These are phyloP conservation scores for Cicer chorassanicum DNA, from an alignment of 306 rosid species.

Conservation along the genomic window DNA sequence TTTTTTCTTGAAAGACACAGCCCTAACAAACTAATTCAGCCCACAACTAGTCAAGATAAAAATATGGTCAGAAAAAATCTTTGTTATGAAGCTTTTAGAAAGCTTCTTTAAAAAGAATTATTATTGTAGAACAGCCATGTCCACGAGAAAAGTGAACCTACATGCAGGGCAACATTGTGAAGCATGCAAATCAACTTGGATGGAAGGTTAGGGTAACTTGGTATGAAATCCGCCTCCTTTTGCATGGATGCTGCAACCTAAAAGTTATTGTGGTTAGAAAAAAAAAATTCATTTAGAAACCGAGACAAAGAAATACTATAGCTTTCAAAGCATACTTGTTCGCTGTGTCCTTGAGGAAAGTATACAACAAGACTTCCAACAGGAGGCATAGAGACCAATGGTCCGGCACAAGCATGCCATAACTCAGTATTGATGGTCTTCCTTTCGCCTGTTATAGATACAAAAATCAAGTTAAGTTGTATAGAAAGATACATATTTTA, in stretches of 20 bases:
- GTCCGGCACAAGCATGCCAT: slow-evolving; percentile 99
- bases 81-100: neutral
- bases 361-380: slow-evolving; percentile 93
- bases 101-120: slow-evolving; percentile 3
- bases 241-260: slow-evolving; percentile 99
- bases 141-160: slow-evolving; percentile 52
- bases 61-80: no score
- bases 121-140: slow-evolving; percentile 26
- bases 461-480: slow-evolving; percentile 45
- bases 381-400: slow-evolving; percentile 92
- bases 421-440: slow-evolving; percentile 90
- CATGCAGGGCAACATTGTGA: slow-evolving; percentile 89
- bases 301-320: slow-evolving; percentile 29
- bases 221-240: slow-evolving; percentile 90
- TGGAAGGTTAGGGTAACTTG: slow-evolving; percentile 98
- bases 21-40: neutral
- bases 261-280: slow-evolving; percentile 40
- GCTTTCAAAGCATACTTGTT: slow-evolving; percentile 64
- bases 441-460: slow-evolving; percentile 66
- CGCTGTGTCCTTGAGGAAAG: slow-evolving; percentile 98
- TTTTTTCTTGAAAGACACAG: neutral
- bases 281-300: slow-evolving; percentile 38
- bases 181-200: slow-evolving; percentile 97
- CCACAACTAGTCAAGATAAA: slow-evolving; percentile 3
- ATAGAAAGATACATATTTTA: slow-evolving; percentile 8